These are phyloP conservation scores for Omphalotus guepiniiformis DNA, from an alignment of 768 basidiomycete genomes.

Conservation along the genomic window DNA sequence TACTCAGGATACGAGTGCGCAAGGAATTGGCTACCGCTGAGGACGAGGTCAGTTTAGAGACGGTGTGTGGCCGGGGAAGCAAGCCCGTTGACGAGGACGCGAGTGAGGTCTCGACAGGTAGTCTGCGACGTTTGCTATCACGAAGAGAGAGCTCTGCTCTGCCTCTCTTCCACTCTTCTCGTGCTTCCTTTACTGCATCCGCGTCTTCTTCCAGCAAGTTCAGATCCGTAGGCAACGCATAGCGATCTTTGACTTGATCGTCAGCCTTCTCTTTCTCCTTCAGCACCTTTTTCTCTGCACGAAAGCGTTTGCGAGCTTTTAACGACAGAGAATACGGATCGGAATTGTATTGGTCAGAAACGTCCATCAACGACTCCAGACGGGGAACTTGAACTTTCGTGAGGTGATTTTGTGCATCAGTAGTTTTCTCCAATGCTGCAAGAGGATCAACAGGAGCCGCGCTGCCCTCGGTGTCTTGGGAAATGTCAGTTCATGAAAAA, in stretches of 20 bases:
- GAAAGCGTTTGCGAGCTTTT: constrained; percentile 75
- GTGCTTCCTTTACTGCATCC: constrained; percentile 55
- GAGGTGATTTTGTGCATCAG: constrained; percentile 66
- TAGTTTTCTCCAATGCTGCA: constrained; percentile 84
- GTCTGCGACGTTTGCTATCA: constrained; percentile 47
- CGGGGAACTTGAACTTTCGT: constrained; percentile 77
- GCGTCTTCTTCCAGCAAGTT: constrained; percentile 63
- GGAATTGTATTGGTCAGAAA: constrained; percentile 72
- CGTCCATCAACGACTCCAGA: constrained; percentile 70
- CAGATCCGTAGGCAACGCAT: constrained; percentile 71
- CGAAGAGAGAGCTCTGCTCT: constrained; percentile 41
- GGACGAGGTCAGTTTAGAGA: constrained; percentile 13
- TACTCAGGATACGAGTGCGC: constrained; percentile 53
- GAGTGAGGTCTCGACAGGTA: constrained; percentile 25
- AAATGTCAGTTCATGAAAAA: constrained; percentile 1
- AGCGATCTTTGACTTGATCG: constrained; percentile 65
- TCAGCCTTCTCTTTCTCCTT: constrained; percentile 65
- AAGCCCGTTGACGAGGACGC: constrained; percentile 19
- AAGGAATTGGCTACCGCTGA: constrained; percentile 27
- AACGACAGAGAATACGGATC: constrained; percentile 85
- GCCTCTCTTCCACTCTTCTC: constrained; percentile 55
- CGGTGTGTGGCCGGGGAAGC: constrained; percentile 13
- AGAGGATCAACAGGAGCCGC: constrained; percentile 75
- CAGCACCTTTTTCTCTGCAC: constrained; percentile 82
- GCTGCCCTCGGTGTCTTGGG: constrained; percentile 64